phyloP scores from a whole-genome alignment of 129 eudicot species.

The Chrysanthemum lavandulifolium region DNA sequence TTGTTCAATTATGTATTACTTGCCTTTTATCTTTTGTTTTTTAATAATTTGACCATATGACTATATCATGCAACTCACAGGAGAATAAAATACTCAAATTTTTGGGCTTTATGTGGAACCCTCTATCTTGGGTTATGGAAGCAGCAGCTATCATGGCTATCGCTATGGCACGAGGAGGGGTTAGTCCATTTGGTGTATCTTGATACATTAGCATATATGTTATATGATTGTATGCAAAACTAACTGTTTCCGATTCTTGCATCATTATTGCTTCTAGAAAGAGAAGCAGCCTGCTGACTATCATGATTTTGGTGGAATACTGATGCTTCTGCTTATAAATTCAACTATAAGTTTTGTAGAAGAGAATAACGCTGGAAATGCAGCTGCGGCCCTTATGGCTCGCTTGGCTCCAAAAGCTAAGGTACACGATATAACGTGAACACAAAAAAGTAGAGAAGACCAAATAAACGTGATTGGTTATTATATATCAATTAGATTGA shows the following conservation, averaged over 20 bases:
- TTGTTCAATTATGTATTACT: neutral
- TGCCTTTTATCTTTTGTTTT: neutral
- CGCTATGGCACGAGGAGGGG: constrained; percentile 53
- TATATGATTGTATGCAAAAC: constrained; percentile 10
- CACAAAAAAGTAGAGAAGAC: neutral
- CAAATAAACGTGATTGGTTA: constrained; percentile 12
- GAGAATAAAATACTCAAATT: constrained; percentile 53
- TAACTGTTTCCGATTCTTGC: constrained; percentile 6
- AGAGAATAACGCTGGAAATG: constrained; percentile 59
- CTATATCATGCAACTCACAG: constrained; percentile 24
- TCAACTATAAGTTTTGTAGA: constrained; percentile 58
- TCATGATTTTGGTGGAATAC: constrained; percentile 50
- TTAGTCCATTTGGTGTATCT: constrained; percentile 25
- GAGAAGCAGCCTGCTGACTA: constrained; percentile 22
- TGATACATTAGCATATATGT: neutral
- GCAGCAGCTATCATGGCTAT: constrained; percentile 61
- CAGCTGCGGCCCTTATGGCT: constrained; percentile 66
- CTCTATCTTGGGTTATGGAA: constrained; percentile 61
- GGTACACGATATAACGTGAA: constrained; percentile 17
- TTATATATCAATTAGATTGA: neutral
- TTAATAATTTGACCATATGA: neutral
- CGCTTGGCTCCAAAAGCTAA: constrained; percentile 60
- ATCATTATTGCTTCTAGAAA: constrained; percentile 21
- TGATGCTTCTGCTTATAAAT: constrained; percentile 43
- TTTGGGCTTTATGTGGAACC: constrained; percentile 63